Percentiles rank a stretch among this genome's conserved stretches.
Evolutionary conservation across 2,329 filamentous ascomycete species (phyloP).

Genomic region (Allantophomopsis cytisporea): DNA sequence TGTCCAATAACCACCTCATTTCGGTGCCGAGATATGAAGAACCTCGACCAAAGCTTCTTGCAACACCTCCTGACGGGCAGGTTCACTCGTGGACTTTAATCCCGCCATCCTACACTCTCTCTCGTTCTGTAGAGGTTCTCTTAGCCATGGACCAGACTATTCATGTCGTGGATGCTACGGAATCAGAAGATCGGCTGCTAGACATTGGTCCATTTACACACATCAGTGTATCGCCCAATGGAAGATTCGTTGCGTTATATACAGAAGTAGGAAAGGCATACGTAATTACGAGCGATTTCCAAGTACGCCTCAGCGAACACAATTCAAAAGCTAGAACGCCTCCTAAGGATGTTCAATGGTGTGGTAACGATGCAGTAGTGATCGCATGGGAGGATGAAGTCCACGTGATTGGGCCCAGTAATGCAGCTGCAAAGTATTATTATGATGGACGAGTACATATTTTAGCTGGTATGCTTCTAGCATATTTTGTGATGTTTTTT

Average conservation of each 20-base stretch:
- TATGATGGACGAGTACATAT: constrained; percentile 89
- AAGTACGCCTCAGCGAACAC: constrained; percentile 83
- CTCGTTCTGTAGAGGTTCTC: constrained; percentile 83
- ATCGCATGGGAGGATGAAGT: constrained; percentile 98
- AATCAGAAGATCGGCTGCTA: constrained; percentile 81
- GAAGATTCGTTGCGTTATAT: constrained; percentile 77
- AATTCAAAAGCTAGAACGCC: constrained; percentile 74
- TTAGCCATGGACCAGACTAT: constrained; percentile 76
- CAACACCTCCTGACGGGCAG: constrained; percentile 60
- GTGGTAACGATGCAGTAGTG: constrained; percentile 84
- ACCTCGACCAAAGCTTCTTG: constrained; percentile 73
- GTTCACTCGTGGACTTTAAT: constrained; percentile 85
- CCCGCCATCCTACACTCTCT: constrained; percentile 76
- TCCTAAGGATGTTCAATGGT: constrained; percentile 88
- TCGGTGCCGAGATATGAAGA: constrained; percentile 84
- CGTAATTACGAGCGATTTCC: constrained; percentile 91
- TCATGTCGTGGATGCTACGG: constrained; percentile 74
- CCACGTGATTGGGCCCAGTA: constrained; percentile 78
- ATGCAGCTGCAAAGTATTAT: constrained; percentile 63
- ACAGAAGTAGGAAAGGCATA: constrained; percentile 75
- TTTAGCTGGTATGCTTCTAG: constrained; percentile 51
- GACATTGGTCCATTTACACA: constrained; percentile 89
- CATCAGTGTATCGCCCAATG: constrained; percentile 82
- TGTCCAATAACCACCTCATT: constrained; percentile 77
- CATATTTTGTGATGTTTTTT: constrained; percentile 4